phyloP scores from a whole-genome alignment of 345 rosid genomes.

The Barbarea vulgaris region DNA sequence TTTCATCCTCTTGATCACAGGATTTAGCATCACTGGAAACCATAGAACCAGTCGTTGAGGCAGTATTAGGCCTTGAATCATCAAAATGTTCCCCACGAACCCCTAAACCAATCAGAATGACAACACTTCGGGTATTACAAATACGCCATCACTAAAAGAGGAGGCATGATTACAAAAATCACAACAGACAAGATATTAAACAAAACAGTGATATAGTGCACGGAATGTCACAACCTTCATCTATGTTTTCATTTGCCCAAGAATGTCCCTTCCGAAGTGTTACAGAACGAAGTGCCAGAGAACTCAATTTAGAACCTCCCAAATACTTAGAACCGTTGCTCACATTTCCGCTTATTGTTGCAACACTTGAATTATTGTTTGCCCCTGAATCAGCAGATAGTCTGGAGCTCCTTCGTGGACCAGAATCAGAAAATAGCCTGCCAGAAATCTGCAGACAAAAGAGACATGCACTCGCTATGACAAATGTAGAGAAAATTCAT shows the following conservation, averaged over 20 bases:
- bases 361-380: slow-evolving; percentile 53
- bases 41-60: slow-evolving; percentile 56
- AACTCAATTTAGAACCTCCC: slow-evolving; percentile 81
- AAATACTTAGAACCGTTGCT: slow-evolving; percentile 70
- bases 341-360: slow-evolving; percentile 70
- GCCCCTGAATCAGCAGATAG: slow-evolving; percentile 74
- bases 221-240: slow-evolving; percentile 66
- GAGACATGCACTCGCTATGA: slow-evolving; percentile 22
- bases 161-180: neutral
- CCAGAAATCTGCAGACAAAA: slow-evolving; percentile 79
- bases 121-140: slow-evolving; percentile 27
- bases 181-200: slow-evolving; percentile 5
- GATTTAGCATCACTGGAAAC: slow-evolving; percentile 56
- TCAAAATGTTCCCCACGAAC: slow-evolving; percentile 69
- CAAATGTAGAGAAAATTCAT: slow-evolving; percentile 14
- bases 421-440: slow-evolving; percentile 95
- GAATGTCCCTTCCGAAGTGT: slow-evolving; percentile 85
- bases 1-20: slow-evolving; percentile 64
- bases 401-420: slow-evolving; percentile 84
- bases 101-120: slow-evolving; percentile 52
- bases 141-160: neutral
- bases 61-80: slow-evolving; percentile 65
- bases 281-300: slow-evolving; percentile 77
- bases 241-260: slow-evolving; percentile 85
- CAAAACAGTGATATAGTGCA: neutral